phyloP scores from a whole-genome alignment of 441 rosid species.

The Manihot esculenta region DNA sequence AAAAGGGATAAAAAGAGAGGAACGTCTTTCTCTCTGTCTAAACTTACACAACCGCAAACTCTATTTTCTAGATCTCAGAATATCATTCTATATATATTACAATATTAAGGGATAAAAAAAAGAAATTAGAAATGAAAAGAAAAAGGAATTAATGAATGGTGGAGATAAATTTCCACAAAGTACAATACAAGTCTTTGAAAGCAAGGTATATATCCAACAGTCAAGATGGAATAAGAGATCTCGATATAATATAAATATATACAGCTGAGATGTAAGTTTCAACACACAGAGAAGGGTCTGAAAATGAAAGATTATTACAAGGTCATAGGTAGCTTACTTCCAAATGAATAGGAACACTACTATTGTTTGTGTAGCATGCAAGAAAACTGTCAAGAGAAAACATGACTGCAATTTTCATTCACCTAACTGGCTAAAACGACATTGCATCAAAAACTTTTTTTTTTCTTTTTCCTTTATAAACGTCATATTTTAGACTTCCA shows the following conservation, averaged over 20 bases:
- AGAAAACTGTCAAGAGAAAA: constrained; percentile 33
- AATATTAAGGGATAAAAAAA: no score
- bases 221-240: neutral
- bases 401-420: constrained; percentile 31
- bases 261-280: constrained; percentile 45
- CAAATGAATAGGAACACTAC: constrained; percentile 11
- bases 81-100: no score
- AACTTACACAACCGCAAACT: no score
- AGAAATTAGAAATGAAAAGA: no score
- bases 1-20: no score
- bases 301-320: constrained; percentile 21
- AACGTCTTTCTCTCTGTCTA: no score
- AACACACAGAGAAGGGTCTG: constrained; percentile 23
- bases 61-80: no score
- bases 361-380: constrained; percentile 47
- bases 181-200: neutral
- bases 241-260: neutral
- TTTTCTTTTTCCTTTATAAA: constrained; percentile 26
- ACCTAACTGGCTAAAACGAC: constrained; percentile 63
- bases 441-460: constrained; percentile 33
- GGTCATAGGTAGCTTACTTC: constrained; percentile 20
- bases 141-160: no score
- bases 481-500: constrained; percentile 21
- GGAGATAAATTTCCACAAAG: no score
- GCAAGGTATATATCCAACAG: neutral